Conservation (phyloP, 352 stramenopile species). For the Elongisporangium undulatum region DNA sequence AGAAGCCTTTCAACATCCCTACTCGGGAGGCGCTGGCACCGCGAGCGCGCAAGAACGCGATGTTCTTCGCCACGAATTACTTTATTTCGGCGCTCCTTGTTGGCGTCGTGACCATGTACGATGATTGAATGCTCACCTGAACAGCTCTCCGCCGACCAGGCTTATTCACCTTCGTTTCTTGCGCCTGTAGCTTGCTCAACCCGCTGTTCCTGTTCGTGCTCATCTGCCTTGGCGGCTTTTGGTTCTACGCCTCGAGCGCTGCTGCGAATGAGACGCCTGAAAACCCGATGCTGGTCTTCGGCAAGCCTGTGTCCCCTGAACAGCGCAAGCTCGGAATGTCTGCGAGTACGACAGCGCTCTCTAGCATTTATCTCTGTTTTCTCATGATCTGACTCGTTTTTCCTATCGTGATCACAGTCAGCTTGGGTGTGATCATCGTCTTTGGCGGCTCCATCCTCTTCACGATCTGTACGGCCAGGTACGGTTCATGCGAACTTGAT, state of each 20-base stretch:
- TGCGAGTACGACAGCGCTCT: slow-evolving; percentile 31
- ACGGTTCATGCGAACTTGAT: neutral
- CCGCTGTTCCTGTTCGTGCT: slow-evolving; percentile 86
- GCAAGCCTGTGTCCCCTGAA: slow-evolving; percentile 57
- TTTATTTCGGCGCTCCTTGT: slow-evolving; percentile 69
- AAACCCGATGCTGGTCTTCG: slow-evolving; percentile 72
- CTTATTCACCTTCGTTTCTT: neutral
- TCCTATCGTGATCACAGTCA: slow-evolving; percentile 33
- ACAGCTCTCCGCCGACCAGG: neutral
- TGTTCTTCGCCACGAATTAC: slow-evolving; percentile 87
- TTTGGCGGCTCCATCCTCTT: slow-evolving; percentile 87
- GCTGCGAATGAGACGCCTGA: slow-evolving; percentile 65
- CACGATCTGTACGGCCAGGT: slow-evolving; percentile 83
- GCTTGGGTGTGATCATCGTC: slow-evolving; percentile 66
- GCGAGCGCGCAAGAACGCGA: slow-evolving; percentile 70
- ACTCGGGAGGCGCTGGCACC: slow-evolving; percentile 51
- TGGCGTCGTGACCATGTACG: slow-evolving; percentile 81
- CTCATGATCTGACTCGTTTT: slow-evolving; percentile 5
- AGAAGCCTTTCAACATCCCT: slow-evolving; percentile 84
- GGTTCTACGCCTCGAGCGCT: slow-evolving; percentile 73
- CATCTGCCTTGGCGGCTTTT: slow-evolving; percentile 77
- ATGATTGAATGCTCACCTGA: neutral
- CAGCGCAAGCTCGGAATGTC: slow-evolving; percentile 83
- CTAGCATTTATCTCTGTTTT: neutral
- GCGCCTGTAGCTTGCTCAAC: slow-evolving; percentile 58